A percentile compares a stretch with the other conserved stretches of the same genome.
Conservation (phyloP, 2,329 filamentous ascomycete species). For the Penicillium frequentans region DNA sequence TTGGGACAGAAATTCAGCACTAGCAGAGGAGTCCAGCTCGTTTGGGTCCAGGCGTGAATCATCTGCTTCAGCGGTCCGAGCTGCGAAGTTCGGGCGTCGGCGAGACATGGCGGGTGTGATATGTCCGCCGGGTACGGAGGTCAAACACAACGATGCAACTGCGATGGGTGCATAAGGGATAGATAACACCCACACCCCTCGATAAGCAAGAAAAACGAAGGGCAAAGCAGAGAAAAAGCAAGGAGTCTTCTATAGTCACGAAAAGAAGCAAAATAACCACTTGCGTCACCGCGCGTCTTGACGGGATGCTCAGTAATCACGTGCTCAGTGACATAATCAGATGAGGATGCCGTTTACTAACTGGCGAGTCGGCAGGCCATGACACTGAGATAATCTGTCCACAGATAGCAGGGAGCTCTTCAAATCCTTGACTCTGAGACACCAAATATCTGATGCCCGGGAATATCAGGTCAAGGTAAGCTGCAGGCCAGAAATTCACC, state of each 20-base stretch:
- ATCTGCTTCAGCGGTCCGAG: slow-evolving; percentile 40
- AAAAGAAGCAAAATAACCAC: slow-evolving; percentile 25
- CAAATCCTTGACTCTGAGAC: no score
- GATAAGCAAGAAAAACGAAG: not conserved
- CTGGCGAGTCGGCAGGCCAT: no score
- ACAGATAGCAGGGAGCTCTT: no score
- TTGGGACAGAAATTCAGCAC: slow-evolving; percentile 23
- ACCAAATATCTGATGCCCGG: no score
- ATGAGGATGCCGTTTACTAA: no score
- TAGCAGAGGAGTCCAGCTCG: slow-evolving; percentile 23
- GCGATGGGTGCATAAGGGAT: not conserved
- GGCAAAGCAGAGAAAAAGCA: slow-evolving; percentile 1
- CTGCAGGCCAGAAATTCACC: no score
- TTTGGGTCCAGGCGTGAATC: slow-evolving; percentile 35
- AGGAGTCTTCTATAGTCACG: not conserved
- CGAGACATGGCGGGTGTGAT: slow-evolving; percentile 28
- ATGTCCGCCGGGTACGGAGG: slow-evolving; percentile 16
- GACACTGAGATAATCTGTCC: no score
- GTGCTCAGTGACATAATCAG: no score
- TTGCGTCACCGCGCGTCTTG: slow-evolving; percentile 26
- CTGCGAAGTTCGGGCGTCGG: slow-evolving; percentile 40
- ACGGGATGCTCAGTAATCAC: no score
- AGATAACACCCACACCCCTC: not conserved
- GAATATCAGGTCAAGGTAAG: no score
- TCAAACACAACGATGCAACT: slow-evolving; percentile 12